Base-by-base conservation (phyloP, 2,329 filamentous ascomycete genomes). In the Alternaria atra region DNA sequence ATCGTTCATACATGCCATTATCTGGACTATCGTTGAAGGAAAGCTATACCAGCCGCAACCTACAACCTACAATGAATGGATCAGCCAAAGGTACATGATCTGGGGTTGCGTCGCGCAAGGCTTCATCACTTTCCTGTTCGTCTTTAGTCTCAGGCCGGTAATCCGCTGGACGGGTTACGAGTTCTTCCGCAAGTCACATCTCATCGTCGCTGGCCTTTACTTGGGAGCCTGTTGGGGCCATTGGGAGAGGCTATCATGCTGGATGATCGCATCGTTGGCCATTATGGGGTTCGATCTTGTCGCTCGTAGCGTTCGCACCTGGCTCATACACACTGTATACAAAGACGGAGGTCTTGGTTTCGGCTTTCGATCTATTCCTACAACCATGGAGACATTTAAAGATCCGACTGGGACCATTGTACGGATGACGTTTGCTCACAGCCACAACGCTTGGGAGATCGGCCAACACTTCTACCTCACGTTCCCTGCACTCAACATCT, bases 91-190 rank as follows among this genome's bases (percentile, higher is more conserved):
- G 51, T 59, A 59, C 23, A 59, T 59, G 43, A 48, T 59, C 35
- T 59, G 51, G 56, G 56, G 56, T 3, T 59, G 51, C 9, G 29
- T 59, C 12, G 51, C 56, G 13, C 56, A 59, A 32, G 56, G 35
- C 13, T 43, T 59, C 23, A 55, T 59, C 29, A 59, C 56, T 1
- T 59, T 59, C n/a, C 37, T 59, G 35, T 59, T 55, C 15, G 35
- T 55, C 35, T 59, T 59, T 29, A 59, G 56, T 34, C 13, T 34
- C 13, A 52, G 56, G 34, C 51, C 56, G 10, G 51, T 58, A n/a
- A 58, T 58, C 35, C 56, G 56, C 42, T 58, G 56, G 56, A 58
- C 56, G 29, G 56, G 56, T 17, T 58, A 58, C 13, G 56, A 58
- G 12, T 58, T 58, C 42, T 58, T 58, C 35, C 56, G 50, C 35